Conservation (phyloP, 805 yeast species). For the Ogataea paraovalis region DNA sequence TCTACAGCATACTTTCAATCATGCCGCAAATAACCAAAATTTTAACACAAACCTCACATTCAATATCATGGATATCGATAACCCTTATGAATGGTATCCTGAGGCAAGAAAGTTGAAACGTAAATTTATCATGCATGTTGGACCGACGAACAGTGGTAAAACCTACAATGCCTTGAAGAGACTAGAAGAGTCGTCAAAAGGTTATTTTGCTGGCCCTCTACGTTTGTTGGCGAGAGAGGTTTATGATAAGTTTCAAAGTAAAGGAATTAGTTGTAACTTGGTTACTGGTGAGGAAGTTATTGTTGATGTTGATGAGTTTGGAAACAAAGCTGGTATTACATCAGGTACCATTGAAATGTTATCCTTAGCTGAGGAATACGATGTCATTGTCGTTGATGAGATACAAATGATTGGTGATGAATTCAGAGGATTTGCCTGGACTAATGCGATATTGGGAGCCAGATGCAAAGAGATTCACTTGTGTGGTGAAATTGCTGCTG, state of each 20-base stretch:
- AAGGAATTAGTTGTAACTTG: constrained; percentile 71
- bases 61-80: constrained; percentile 41
- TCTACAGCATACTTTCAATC: constrained; percentile 25
- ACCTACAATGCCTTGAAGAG: constrained; percentile 77
- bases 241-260: constrained; percentile 69
- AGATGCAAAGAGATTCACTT: constrained; percentile 81
- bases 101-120: constrained; percentile 76
- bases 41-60: constrained; percentile 32
- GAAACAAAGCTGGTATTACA: constrained; percentile 69
- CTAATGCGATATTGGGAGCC: constrained; percentile 83
- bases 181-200: constrained; percentile 61
- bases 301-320: constrained; percentile 61
- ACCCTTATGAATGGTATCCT: constrained; percentile 81
- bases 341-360: constrained; percentile 95
- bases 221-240: constrained; percentile 88
- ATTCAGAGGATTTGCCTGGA: constrained; percentile 90
- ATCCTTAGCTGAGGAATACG: constrained; percentile 62
- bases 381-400: constrained; percentile 90
- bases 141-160: constrained; percentile 97
- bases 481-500: constrained; percentile 89
- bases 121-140: constrained; percentile 86
- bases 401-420: constrained; percentile 89
- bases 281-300: constrained; percentile 95
- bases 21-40: constrained; percentile 29
- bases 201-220: constrained; percentile 93